phyloP scores from a whole-genome alignment of 768 basidiomycete species.

The Cystobasidium tubakii region DNA sequence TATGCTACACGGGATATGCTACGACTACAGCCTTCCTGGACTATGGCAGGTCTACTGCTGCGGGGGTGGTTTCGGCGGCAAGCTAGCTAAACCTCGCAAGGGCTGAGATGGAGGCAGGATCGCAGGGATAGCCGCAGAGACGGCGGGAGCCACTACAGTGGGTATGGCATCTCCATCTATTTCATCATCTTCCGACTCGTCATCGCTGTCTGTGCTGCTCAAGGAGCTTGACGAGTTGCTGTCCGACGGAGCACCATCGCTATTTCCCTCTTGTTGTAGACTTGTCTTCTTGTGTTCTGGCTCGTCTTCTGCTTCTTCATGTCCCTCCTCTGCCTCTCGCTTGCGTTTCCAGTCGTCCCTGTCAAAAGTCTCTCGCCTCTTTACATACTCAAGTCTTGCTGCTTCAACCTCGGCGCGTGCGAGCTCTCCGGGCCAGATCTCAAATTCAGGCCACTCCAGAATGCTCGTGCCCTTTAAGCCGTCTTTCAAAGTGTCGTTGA shows the following conservation, averaged over 20 bases:
- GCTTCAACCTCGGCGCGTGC: not conserved
- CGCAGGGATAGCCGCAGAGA: not conserved
- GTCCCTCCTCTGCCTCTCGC: not conserved
- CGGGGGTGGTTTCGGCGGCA: not conserved
- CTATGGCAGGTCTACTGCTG: not conserved
- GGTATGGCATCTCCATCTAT: not conserved
- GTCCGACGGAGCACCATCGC: not conserved
- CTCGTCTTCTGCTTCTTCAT: not conserved
- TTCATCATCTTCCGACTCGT: not conserved
- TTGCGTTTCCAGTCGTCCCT: constrained; percentile 7
- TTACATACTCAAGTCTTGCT: constrained; percentile 1
- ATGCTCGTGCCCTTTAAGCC: constrained; percentile 18
- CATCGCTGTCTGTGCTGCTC: not conserved
- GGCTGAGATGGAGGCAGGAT: not conserved
- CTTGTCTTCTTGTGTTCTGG: not conserved
- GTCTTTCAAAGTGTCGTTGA: constrained; percentile 1
- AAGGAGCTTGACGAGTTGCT: not conserved
- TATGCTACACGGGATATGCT: not conserved
- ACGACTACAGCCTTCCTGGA: not conserved
- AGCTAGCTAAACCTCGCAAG: not conserved
- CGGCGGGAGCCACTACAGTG: not conserved
- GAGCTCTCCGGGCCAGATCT: constrained; percentile 8
- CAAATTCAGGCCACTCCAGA: constrained; percentile 29
- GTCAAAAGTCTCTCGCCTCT: not conserved
- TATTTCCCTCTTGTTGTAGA: not conserved